These are phyloP conservation scores for Picea sitchensis DNA, from an alignment of 75 land plant genomes.

Conservation along the genomic window DNA sequence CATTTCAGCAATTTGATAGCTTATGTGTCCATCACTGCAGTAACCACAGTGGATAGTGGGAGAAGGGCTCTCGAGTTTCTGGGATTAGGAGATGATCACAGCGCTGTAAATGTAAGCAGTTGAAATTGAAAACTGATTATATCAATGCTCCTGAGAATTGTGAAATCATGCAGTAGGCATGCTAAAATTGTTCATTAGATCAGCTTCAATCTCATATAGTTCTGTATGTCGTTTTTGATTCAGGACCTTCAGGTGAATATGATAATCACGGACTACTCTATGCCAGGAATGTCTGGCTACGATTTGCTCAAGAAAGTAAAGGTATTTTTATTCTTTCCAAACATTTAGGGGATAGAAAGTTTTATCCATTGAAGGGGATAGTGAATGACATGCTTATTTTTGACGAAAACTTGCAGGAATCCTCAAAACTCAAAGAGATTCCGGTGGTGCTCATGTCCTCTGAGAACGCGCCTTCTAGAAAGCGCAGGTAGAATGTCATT, in stretches of 20 bases:
- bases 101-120: not conserved
- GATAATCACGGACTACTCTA: constrained; percentile 52
- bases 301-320: constrained; percentile 51
- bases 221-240: not conserved
- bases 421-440: constrained; percentile 33
- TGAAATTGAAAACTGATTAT: too few relatives aligned
- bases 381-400: too few relatives aligned
- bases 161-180: too few relatives aligned
- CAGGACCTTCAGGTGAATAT: constrained; percentile 30
- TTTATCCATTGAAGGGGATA: not conserved
- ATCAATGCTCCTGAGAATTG: too few relatives aligned
- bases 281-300: constrained; percentile 63
- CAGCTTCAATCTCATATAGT: not conserved
- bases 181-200: not conserved
- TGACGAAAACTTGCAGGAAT: too few relatives aligned
- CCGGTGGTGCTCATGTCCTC: constrained; percentile 89
- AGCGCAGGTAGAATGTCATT: constrained; percentile 35
- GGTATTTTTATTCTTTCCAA: constrained; percentile 13
- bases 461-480: constrained; percentile 55
- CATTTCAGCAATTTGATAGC: not conserved
- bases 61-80: constrained; percentile 51
- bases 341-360: not conserved
- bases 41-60: constrained; percentile 59
- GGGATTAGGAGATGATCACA: constrained; percentile 29
- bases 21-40: constrained; percentile 12